Evolutionary conservation across 2,329 filamentous ascomycete species (phyloP).

Genomic region (Fusarium tupiense): DNA sequence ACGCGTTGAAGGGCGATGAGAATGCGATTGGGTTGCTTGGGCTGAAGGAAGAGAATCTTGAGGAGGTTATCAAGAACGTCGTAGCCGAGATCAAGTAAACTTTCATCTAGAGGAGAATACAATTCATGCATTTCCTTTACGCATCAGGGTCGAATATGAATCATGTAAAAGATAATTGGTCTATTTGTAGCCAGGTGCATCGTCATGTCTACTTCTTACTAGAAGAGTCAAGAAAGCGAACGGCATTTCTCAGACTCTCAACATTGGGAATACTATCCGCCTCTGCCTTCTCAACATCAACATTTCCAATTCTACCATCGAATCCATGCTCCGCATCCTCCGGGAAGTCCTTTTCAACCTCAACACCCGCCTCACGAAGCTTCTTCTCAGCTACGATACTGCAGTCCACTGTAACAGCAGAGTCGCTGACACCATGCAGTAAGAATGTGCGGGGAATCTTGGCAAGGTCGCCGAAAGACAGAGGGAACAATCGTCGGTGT

Average conservation of each 20-base stretch:
- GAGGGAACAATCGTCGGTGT: conserved; percentile 26
- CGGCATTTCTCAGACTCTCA: conserved; percentile 22
- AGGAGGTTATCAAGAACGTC: not conserved
- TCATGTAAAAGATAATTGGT: not conserved
- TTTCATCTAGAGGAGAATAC: not conserved
- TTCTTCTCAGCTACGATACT: conserved; percentile 33
- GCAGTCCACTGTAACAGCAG: conserved; percentile 30
- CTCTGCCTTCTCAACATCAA: conserved; percentile 24
- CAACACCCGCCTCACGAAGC: conserved; percentile 13
- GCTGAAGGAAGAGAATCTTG: not conserved
- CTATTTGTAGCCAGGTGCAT: not conserved
- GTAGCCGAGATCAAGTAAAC: not conserved
- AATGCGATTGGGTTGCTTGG: conserved; percentile 1
- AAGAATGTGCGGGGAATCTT: conserved; percentile 30
- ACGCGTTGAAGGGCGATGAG: not conserved
- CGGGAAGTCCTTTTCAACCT: conserved; percentile 23
- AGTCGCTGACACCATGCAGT: conserved; percentile 34
- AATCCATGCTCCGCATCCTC: conserved; percentile 37
- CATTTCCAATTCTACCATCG: conserved; percentile 13
- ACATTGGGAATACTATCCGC: not conserved
- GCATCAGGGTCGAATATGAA: too few relatives aligned
- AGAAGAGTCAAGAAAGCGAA: conserved; percentile 23
- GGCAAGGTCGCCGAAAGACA: conserved; percentile 13
- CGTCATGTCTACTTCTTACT: not conserved
- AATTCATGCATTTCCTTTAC: accelerated